phyloP scores from a whole-genome alignment of 257 asterid genomes.

The Petrea volubilis region DNA sequence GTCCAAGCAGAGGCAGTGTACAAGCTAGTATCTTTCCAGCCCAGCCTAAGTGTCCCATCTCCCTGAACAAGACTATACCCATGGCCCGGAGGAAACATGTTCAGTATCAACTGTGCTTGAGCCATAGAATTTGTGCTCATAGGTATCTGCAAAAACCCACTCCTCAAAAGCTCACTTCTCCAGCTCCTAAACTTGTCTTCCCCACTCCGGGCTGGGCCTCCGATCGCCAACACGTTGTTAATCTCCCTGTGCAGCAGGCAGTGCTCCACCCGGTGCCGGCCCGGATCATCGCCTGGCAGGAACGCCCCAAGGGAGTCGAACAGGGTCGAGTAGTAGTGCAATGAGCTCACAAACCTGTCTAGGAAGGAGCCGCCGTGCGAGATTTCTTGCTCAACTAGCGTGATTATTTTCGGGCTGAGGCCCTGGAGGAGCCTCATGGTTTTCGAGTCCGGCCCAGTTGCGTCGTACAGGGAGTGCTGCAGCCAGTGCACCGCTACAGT shows the following conservation, averaged over 20 bases:
- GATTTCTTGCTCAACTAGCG: constrained; percentile 77
- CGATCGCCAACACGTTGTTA: constrained; percentile 68
- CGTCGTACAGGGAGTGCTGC: constrained; percentile 76
- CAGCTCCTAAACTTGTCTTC: constrained; percentile 73
- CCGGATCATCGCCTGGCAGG: constrained; percentile 42
- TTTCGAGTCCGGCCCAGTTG: constrained; percentile 76
- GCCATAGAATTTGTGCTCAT: constrained; percentile 79
- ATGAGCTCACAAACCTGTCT: constrained; percentile 77
- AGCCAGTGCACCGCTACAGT: constrained; percentile 73
- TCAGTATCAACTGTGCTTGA: constrained; percentile 74
- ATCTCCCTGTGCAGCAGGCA: constrained; percentile 61
- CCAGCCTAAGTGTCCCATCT: constrained; percentile 78
- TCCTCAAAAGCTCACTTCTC: constrained; percentile 59
- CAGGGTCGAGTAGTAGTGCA: constrained; percentile 74
- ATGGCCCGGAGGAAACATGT: constrained; percentile 59
- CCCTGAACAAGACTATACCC: constrained; percentile 78
- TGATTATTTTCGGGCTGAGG: constrained; percentile 56
- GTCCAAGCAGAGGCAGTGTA: constrained; percentile 90
- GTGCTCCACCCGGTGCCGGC: constrained; percentile 59
- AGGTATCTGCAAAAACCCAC: constrained; percentile 57
- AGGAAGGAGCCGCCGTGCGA: constrained; percentile 64
- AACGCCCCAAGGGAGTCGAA: constrained; percentile 75
- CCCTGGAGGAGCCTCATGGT: constrained; percentile 56
- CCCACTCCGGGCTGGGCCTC: constrained; percentile 87
- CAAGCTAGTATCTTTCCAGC: constrained; percentile 84